Evolutionary conservation across 192 early-diverging fungal genomes (phyloP).

Genomic region (Paraglomus brasilianum): DNA sequence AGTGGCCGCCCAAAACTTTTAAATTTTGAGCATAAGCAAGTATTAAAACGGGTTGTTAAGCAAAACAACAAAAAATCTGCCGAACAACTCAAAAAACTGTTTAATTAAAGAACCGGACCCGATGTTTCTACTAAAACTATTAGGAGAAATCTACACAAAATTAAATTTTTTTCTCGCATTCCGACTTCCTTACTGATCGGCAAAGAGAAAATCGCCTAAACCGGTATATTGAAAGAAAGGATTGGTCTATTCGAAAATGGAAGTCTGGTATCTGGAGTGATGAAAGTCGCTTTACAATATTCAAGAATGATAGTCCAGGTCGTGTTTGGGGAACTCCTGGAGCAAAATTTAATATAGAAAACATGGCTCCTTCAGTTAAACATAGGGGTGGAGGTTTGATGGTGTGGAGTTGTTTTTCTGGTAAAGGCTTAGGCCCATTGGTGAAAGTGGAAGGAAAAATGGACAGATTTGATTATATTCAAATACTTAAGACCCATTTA

Average conservation of each 20-base stretch:
- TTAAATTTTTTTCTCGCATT: neutral
- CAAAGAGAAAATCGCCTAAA: conserved; percentile 1
- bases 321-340: conserved; percentile 7
- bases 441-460: too few species aligned
- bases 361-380: too few species aligned
- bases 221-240: conserved; percentile 13
- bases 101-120: too few species aligned
- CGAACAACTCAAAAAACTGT: too few species aligned
- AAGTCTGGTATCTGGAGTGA: conserved; percentile 19
- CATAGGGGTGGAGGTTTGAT: neutral
- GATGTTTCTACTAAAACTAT: too few species aligned
- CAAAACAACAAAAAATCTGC: too few species aligned
- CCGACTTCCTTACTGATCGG: too few species aligned
- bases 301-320: neutral
- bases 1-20: too few species aligned
- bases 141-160: neutral
- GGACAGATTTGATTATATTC: conserved; percentile 18
- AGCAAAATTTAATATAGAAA: too few species aligned
- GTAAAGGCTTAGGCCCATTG: conserved; percentile 13
- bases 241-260: too few species aligned
- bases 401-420: conserved; percentile 19
- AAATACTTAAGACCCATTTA: neutral
- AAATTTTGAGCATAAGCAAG: too few species aligned
- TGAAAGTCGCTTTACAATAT: conserved; percentile 9
- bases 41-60: too few species aligned